Conservation (phyloP, 1,284 basidiomycete species). For the Mycena sp. region DNA sequence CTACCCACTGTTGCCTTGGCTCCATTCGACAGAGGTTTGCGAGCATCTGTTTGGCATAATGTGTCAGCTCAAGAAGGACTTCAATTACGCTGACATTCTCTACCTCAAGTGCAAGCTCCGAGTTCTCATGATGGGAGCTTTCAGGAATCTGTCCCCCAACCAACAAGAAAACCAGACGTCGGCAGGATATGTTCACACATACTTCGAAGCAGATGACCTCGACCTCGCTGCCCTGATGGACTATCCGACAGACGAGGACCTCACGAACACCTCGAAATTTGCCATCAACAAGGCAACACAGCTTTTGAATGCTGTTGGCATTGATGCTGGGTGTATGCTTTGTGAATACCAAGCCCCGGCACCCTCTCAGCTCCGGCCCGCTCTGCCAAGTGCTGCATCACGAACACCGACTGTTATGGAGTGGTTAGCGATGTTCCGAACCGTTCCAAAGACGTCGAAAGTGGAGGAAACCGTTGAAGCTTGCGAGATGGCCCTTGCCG, state of each 20-base stretch:
- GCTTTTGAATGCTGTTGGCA: not conserved
- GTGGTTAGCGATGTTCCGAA: not conserved
- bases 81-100: not conserved
- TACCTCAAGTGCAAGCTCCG: slow-evolving; percentile 5
- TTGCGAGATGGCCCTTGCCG: not conserved
- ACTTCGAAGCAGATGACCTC: slow-evolving; percentile 15
- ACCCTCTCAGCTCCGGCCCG: not conserved
- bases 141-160: not conserved
- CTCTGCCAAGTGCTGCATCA: no score
- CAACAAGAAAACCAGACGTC: slow-evolving; percentile 11
- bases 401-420: not conserved
- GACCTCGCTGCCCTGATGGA: not conserved
- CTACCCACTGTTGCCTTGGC: slow-evolving; percentile 51
- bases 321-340: slow-evolving; percentile 3
- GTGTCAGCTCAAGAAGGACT: slow-evolving; percentile 38
- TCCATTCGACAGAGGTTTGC: slow-evolving; percentile 48
- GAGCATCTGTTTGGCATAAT: slow-evolving; percentile 48
- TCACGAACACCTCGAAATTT: not conserved
- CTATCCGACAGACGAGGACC: slow-evolving; percentile 15
- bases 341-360: not conserved
- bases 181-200: slow-evolving; percentile 25
- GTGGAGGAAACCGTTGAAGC: slow-evolving; percentile 2
- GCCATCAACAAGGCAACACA: slow-evolving; percentile 9
- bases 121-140: not conserved
- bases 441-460: not conserved